Conservation (phyloP, 176 grass and related monocot species). For the Rhynchospora pubera region DNA sequence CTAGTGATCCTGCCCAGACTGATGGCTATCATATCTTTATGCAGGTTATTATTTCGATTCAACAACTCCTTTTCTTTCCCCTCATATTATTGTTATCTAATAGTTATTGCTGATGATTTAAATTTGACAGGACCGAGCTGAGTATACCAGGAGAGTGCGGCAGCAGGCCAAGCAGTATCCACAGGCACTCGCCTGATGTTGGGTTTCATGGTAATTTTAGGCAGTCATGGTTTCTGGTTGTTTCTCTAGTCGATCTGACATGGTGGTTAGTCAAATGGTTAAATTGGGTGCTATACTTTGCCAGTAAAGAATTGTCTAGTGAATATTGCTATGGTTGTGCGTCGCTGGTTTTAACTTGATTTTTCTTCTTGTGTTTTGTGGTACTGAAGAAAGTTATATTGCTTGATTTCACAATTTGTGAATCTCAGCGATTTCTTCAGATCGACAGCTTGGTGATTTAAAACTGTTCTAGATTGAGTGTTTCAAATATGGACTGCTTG, state of each 20-base stretch:
- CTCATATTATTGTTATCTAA: neutral
- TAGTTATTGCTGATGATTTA: neutral
- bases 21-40: slow-evolving; percentile 45
- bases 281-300: slow-evolving; percentile 9
- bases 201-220: neutral
- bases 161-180: slow-evolving; percentile 65
- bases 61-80: neutral
- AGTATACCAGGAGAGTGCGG: slow-evolving; percentile 49
- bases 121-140: slow-evolving; percentile 39
- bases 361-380: slow-evolving; percentile 5
- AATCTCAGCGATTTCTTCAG: neutral
- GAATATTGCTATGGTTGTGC: neutral
- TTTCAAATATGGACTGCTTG: neutral
- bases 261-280: neutral
- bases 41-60: slow-evolving; percentile 27
- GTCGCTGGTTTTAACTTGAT: neutral
- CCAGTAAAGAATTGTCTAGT: neutral
- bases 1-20: slow-evolving; percentile 51
- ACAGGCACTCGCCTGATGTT: slow-evolving; percentile 16
- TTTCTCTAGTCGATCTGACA: slow-evolving; percentile 9
- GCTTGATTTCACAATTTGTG: slow-evolving; percentile 2
- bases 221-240: neutral
- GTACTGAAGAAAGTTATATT: neutral
- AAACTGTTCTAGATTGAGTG: neutral
- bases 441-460: neutral